phyloP scores from a whole-genome alignment of 2,329 filamentous ascomycete species.

The Dothidotthia symphoricarpi region DNA sequence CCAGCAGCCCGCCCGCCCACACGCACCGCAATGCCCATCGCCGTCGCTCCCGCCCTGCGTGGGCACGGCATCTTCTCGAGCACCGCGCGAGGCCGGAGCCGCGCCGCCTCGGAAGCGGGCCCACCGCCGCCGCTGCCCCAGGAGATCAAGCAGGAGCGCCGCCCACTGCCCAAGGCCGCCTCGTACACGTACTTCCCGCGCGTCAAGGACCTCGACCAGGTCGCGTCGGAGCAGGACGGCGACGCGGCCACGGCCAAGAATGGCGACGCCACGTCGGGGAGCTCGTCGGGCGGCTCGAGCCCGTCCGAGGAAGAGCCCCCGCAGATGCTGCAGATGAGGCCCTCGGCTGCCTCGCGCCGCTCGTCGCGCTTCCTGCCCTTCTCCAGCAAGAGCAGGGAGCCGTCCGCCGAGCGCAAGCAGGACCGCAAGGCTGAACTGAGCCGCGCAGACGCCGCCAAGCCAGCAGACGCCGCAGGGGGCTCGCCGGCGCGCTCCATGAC shows the following conservation, averaged over 20 bases:
- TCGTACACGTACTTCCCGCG: slow-evolving; percentile 44
- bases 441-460: slow-evolving; percentile 27
- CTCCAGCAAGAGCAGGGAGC: slow-evolving; percentile 36
- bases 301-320: slow-evolving; percentile 43
- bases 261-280: slow-evolving; percentile 37
- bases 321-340: slow-evolving; percentile 29
- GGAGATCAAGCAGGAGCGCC: slow-evolving; percentile 20
- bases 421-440: slow-evolving; percentile 26
- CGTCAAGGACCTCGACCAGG: slow-evolving; percentile 39
- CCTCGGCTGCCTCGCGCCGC: slow-evolving; percentile 34
- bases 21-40: slow-evolving; percentile 31
- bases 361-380: slow-evolving; percentile 39
- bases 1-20: slow-evolving; percentile 2
- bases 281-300: slow-evolving; percentile 47
- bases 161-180: slow-evolving; percentile 40
- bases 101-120: slow-evolving; percentile 34
- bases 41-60: slow-evolving; percentile 31
- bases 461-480: slow-evolving; percentile 18
- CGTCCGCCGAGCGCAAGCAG: slow-evolving; percentile 30
- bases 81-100: slow-evolving; percentile 30
- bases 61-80: slow-evolving; percentile 33
- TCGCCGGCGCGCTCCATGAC: slow-evolving; percentile 36
- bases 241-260: slow-evolving; percentile 27
- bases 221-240: slow-evolving; percentile 31
- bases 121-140: slow-evolving; percentile 20